These are phyloP conservation scores for Eremothecium sinecaudum DNA, from an alignment of 1,139 yeast species.

Conservation along the genomic window DNA sequence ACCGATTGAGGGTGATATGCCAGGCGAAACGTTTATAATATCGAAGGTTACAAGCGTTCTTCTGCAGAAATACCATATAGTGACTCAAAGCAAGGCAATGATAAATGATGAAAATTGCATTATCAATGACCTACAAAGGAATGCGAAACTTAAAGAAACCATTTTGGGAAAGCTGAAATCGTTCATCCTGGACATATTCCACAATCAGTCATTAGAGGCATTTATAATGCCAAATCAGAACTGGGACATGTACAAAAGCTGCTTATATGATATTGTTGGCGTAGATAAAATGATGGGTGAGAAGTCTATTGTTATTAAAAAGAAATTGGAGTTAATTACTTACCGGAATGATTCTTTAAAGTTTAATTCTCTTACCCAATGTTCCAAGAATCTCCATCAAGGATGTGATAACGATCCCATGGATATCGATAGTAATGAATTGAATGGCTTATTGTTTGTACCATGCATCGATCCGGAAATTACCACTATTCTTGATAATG, in stretches of 20 bases:
- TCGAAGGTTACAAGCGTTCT: slow-evolving; percentile 53
- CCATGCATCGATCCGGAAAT: slow-evolving; percentile 20
- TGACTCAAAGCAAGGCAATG: slow-evolving; percentile 29
- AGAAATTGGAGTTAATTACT: slow-evolving; percentile 51
- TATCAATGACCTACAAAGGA: slow-evolving; percentile 34
- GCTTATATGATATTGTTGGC: slow-evolving; percentile 38
- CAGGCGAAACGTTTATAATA: slow-evolving; percentile 34
- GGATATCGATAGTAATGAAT: slow-evolving; percentile 3
- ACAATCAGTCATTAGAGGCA: slow-evolving; percentile 47
- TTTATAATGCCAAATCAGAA: slow-evolving; percentile 59
- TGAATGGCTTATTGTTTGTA: slow-evolving; percentile 11
- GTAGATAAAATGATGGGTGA: slow-evolving; percentile 25
- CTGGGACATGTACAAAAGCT: slow-evolving; percentile 57
- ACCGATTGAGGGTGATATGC: slow-evolving; percentile 3
- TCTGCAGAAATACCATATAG: slow-evolving; percentile 33
- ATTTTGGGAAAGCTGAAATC: slow-evolving; percentile 27
- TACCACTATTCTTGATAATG: slow-evolving; percentile 22
- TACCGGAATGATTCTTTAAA: slow-evolving; percentile 66
- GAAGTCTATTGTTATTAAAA: slow-evolving; percentile 31
- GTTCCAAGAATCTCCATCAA: slow-evolving; percentile 6
- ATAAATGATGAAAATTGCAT: slow-evolving; percentile 32
- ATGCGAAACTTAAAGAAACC: slow-evolving; percentile 26
- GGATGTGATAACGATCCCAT: slow-evolving; percentile 1
- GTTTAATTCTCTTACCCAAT: slow-evolving; percentile 34
- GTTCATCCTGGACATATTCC: slow-evolving; percentile 43